Evolutionary conservation across 805 yeast species (phyloP), one percentile per base, ranked within the genome.

Genomic region (Monosporozyma siamensis): DNA sequence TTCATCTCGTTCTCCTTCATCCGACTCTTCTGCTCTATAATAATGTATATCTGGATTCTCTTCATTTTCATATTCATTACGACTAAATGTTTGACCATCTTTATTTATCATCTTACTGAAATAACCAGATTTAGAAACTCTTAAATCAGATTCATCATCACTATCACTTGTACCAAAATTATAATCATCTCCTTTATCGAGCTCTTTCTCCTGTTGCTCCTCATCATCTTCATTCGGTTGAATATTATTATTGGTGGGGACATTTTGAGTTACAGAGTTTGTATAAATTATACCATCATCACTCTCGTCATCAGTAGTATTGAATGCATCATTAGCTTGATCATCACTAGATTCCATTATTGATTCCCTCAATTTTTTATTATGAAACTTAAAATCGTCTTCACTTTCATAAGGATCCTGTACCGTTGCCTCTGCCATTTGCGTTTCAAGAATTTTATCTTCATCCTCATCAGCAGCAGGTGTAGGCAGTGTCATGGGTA

Each of bases 61-160:
- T 12, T 34, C 38, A 25, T 26, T 35, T 11, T 29, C 38, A 21
- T n/a, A 17, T 37, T 21, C 34, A 14, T 23, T 38, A 15, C 37
- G 40, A 10, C 12, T 36, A 24, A 36, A 36, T 7, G 26, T 24
- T 9, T 42, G 45, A 24, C 43, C 48, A 17, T 36, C 45, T 14
- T 46, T 44, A 20, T 44, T 45, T 23, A 55, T 36, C 51, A 55
- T 55, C 22, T 48, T 46, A 26, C 45, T 45, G 44, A 56, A 58
- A 44, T 58, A 58, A 5, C 63, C 63, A 7, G 53, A 46, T 34
- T 48, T 49, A 4, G 60, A 49, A 2, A 54, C 51, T 38, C 43
- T 48, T 38, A 45, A 24, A 36, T 40, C 31, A 21, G 21, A 24
- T 14, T 46, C 47, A 24, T 50, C 53, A 20, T 48, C 53, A 20